phyloP scores from a whole-genome alignment of 2,329 filamentous ascomycete species.

The Plenodomus lindquistii region DNA sequence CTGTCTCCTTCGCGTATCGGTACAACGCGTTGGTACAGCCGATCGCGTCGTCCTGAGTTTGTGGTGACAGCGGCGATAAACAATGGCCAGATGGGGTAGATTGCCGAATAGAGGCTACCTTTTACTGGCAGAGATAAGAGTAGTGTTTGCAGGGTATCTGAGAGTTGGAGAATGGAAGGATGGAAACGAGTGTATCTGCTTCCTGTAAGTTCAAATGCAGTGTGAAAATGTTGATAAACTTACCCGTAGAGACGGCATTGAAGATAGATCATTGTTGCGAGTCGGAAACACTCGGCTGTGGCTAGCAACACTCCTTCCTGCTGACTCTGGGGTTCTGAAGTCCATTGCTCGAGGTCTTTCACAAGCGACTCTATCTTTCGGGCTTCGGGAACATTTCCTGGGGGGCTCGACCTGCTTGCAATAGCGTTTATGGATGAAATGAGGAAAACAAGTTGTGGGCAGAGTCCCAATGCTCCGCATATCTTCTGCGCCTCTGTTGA shows the following conservation, averaged over 20 bases:
- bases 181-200: slow-evolving; percentile 36
- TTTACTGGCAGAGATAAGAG: slow-evolving; percentile 37
- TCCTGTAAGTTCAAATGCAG: slow-evolving; percentile 1
- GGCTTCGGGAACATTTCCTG: slow-evolving; percentile 27
- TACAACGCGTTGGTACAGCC: slow-evolving; percentile 35
- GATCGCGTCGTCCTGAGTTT: slow-evolving; percentile 37
- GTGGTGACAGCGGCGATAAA: slow-evolving; percentile 39
- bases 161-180: slow-evolving; percentile 33
- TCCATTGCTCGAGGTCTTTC: slow-evolving; percentile 35
- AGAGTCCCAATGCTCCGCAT: slow-evolving; percentile 31
- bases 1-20: slow-evolving; percentile 39
- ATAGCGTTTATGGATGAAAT: slow-evolving; percentile 35
- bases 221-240: neutral
- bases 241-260: slow-evolving; percentile 38
- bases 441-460: slow-evolving; percentile 33
- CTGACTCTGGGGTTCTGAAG: slow-evolving; percentile 22
- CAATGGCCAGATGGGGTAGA: slow-evolving; percentile 39
- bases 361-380: slow-evolving; percentile 32
- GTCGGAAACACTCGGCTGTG: slow-evolving; percentile 36
- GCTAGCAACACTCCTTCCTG: slow-evolving; percentile 32
- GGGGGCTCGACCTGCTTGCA: slow-evolving; percentile 13
- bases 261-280: slow-evolving; percentile 38
- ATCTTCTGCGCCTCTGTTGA: slow-evolving; percentile 27
- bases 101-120: slow-evolving; percentile 37
- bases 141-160: slow-evolving; percentile 26